phyloP scores from a whole-genome alignment of 1,284 basidiomycete genomes.

The Xerocomus nothofagi region DNA sequence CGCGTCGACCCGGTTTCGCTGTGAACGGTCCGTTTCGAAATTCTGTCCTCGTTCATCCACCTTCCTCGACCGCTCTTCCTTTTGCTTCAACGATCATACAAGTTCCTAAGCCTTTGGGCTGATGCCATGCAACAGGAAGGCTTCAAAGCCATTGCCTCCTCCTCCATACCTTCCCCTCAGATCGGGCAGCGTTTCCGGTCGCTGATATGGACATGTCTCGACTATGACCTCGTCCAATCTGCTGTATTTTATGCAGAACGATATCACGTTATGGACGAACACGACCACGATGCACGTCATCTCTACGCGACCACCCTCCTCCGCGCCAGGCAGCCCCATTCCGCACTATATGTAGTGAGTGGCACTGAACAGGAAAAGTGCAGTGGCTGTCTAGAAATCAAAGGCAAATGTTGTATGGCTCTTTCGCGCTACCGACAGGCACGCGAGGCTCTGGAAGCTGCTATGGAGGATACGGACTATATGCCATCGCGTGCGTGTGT shows the following conservation, averaged over 20 bases:
- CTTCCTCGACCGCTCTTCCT: slow-evolving; percentile 14
- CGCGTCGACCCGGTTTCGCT: slow-evolving; percentile 23
- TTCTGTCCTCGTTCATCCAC: slow-evolving; percentile 13
- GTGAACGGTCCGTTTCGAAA: slow-evolving; percentile 26
- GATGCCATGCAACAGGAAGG: slow-evolving; percentile 49
- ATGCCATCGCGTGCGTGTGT: slow-evolving; percentile 53
- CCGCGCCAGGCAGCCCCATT: slow-evolving; percentile 71
- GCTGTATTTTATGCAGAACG: slow-evolving; percentile 83
- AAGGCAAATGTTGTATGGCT: slow-evolving; percentile 72
- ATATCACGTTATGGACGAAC: slow-evolving; percentile 65
- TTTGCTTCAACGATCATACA: slow-evolving; percentile 16
- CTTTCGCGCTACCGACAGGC: slow-evolving; percentile 74
- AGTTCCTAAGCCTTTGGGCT: slow-evolving; percentile 29
- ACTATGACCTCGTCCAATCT: slow-evolving; percentile 70
- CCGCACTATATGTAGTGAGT: slow-evolving; percentile 73
- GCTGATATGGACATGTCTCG: slow-evolving; percentile 76
- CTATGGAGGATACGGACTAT: slow-evolving; percentile 51
- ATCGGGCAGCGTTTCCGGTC: slow-evolving; percentile 65
- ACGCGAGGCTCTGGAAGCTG: slow-evolving; percentile 65
- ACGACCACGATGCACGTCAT: slow-evolving; percentile 81
- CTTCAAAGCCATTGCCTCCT: slow-evolving; percentile 34
- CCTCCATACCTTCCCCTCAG: slow-evolving; percentile 47
- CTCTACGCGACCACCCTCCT: slow-evolving; percentile 80
- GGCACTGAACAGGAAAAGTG: slow-evolving; percentile 58
- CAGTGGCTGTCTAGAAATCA: slow-evolving; percentile 75